Conservation (phyloP, 148 eudicot genomes). For the Spergularia bocconei region DNA sequence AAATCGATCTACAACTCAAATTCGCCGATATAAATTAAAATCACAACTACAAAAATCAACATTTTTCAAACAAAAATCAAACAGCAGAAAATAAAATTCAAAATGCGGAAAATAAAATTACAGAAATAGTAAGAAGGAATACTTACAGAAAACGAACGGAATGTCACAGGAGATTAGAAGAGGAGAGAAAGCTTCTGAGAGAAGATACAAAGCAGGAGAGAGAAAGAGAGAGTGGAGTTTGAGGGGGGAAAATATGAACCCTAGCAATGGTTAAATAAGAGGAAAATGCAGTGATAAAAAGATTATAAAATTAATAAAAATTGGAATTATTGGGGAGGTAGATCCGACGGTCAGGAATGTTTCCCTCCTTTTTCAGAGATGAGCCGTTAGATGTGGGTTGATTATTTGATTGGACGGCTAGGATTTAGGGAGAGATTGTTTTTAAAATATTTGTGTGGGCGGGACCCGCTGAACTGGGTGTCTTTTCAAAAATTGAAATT, state of each 20-base stretch:
- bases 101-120: neutral
- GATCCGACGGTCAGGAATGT: conserved; percentile 20
- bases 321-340: neutral
- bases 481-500: neutral
- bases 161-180: neutral
- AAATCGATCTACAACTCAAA: neutral
- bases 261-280: conserved; percentile 18
- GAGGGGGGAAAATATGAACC: neutral
- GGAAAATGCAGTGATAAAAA: neutral
- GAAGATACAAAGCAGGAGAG: conserved; percentile 1
- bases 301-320: neutral
- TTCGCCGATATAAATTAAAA: neutral
- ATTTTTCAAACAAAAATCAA: too few species aligned
- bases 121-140: neutral
- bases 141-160: conserved; percentile 13
- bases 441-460: too few species aligned
- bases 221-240: conserved; percentile 1
- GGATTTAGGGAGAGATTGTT: neutral
- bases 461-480: neutral
- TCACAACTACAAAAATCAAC: neutral
- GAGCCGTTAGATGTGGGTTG: conserved; percentile 10
- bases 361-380: conserved; percentile 16
- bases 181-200: too few species aligned
- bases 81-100: neutral
- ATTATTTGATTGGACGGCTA: neutral